Conservation (phyloP, 2,329 filamentous ascomycete species). For the Plectosphaerella plurivora region DNA sequence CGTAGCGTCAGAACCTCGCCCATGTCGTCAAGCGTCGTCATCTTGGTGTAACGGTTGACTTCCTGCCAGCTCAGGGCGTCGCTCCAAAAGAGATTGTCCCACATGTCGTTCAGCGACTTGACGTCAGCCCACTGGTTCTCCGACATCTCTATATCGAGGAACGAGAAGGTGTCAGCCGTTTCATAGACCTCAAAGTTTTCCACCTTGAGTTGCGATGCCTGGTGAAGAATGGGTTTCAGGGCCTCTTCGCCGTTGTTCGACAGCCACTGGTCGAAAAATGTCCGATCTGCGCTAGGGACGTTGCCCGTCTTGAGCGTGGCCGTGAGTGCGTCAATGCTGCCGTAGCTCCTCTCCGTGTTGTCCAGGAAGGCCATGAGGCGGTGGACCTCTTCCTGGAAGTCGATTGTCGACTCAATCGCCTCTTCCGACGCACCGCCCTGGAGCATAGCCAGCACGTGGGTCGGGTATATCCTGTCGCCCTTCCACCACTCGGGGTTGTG, state of each 20-base stretch:
- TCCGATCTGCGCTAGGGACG: neutral
- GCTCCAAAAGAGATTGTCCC: slow-evolving; percentile 45
- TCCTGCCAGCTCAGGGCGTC: slow-evolving; percentile 32
- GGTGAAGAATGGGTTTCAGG: slow-evolving; percentile 25
- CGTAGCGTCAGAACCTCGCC: slow-evolving; percentile 48
- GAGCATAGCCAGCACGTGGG: slow-evolving; percentile 28
- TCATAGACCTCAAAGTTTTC: slow-evolving; percentile 19
- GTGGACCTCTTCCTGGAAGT: slow-evolving; percentile 52
- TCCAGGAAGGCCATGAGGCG: slow-evolving; percentile 62
- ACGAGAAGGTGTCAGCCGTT: slow-evolving; percentile 31
- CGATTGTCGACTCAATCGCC: slow-evolving; percentile 25
- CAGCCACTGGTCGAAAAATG: slow-evolving; percentile 39
- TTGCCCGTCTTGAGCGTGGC: slow-evolving; percentile 27
- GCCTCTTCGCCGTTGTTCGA: slow-evolving; percentile 9
- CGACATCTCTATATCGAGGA: slow-evolving; percentile 35
- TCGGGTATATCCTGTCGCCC: slow-evolving; percentile 44
- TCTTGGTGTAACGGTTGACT: slow-evolving; percentile 29
- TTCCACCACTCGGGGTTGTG: slow-evolving; percentile 58
- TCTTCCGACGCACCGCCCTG: slow-evolving; percentile 22
- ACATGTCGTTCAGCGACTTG: slow-evolving; percentile 40
- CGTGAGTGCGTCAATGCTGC: slow-evolving; percentile 44
- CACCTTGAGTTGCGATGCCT: slow-evolving; percentile 19
- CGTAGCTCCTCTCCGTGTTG: slow-evolving; percentile 54
- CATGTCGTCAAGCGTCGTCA: slow-evolving; percentile 38
- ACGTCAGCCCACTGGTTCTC: slow-evolving; percentile 30